These are phyloP conservation scores for Tuber brumale DNA, from an alignment of 495 filamentous ascomycete genomes.

Conservation along the genomic window DNA sequence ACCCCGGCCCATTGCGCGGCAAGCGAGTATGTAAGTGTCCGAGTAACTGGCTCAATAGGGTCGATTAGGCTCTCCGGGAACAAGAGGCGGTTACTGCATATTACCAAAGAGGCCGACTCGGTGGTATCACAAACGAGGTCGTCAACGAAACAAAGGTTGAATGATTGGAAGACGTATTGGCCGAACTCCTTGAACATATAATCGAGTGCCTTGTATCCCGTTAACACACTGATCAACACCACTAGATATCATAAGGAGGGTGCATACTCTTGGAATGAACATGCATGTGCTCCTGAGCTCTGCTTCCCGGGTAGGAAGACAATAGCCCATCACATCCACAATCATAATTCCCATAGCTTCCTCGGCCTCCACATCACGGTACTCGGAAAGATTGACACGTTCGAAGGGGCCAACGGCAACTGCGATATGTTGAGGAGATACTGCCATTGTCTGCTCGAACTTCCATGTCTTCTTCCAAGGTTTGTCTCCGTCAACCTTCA, in stretches of 20 bases:
- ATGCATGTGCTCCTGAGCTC: slow-evolving; percentile 80
- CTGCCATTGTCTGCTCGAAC: slow-evolving; percentile 62
- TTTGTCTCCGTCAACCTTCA: slow-evolving; percentile 59
- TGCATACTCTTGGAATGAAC: slow-evolving; percentile 54
- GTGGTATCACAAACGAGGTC: slow-evolving; percentile 67
- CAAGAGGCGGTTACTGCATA: slow-evolving; percentile 80
- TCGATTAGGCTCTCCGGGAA: slow-evolving; percentile 78
- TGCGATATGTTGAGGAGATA: slow-evolving; percentile 79
- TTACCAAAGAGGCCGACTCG: slow-evolving; percentile 70
- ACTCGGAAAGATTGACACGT: slow-evolving; percentile 80
- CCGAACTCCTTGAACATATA: slow-evolving; percentile 78
- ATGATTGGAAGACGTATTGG: slow-evolving; percentile 68
- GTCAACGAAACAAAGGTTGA: slow-evolving; percentile 90
- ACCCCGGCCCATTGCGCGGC: slow-evolving; percentile 94
- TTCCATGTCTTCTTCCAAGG: slow-evolving; percentile 72
- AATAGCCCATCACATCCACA: slow-evolving; percentile 79
- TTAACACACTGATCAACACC: slow-evolving; percentile 9
- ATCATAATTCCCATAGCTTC: slow-evolving; percentile 78
- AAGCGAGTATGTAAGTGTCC: slow-evolving; percentile 70
- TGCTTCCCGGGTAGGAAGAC: slow-evolving; percentile 70
- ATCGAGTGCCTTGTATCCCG: slow-evolving; percentile 58
- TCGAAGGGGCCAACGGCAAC: slow-evolving; percentile 94
- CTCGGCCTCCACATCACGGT: slow-evolving; percentile 81
- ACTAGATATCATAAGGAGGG: slow-evolving; percentile 1
- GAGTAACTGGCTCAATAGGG: slow-evolving; percentile 67